Base-by-base conservation (phyloP, 2,329 filamentous ascomycete species). In the Domatiomyces catenatus region DNA sequence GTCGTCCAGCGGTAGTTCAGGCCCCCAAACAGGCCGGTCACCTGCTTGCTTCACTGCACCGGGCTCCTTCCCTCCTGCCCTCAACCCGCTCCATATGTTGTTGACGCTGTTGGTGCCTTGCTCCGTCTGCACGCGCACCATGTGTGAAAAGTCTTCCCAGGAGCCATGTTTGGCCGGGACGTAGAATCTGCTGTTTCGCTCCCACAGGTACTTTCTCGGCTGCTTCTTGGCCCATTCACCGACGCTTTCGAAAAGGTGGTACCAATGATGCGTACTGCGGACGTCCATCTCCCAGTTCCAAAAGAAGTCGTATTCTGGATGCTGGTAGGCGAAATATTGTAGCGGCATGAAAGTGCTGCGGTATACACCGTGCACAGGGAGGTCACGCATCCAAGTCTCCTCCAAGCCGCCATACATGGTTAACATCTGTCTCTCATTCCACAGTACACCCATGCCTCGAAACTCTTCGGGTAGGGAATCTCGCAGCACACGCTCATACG, bases 281-380 rank as follows among this genome's bases (percentile, higher is more conserved):
- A 89, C 80, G 61, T 94, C 88, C 82, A 94, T 90, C 66, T 94
- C 88, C 86, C 88, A 93, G 58, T 94, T 86, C 88, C 88, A 94
- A 66, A 88, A 87, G 68, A 81, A 86, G 46, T 93, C 86, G 62
- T 89, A 94, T 64, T 94, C 88, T 1, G 86, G 84, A 66, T 94
- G 88, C 60, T 80, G 77, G 62, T 89, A 81, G 5, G 89, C 86
- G 64, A 96, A 96, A 66, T 90, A 85, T 62, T 95, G 89, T 71
- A 96, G 81, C 0, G 89, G 87, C 86, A 96, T 94, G 60, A 88
- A 87, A 8, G 92, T 79, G 50, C 86, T 89, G 48, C 92, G 84
- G 68, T 96, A 96, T 7, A 93, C 87, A 17, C 89, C 89, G 64
- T 96, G 89, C 0, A 94, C 80, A 1, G 86, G 84, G 50, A 93